Percentiles rank a stretch among this genome's conserved stretches.
These are phyloP conservation scores for Oryza longistaminata DNA, from an alignment of 176 grass and related monocot genomes.

Conservation along the genomic window DNA sequence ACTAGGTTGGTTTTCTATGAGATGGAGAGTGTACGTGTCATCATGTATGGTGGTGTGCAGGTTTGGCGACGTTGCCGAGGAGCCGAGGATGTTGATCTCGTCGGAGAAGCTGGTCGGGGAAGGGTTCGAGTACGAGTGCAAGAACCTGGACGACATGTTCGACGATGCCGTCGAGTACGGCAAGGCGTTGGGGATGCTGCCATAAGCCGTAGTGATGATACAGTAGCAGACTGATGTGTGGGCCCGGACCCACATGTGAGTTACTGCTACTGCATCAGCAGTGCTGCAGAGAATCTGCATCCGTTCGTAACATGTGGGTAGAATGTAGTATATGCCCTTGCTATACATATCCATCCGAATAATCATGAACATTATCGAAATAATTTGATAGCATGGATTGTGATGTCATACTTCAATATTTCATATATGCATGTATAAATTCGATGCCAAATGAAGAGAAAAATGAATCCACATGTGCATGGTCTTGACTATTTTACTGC, in stretches of 20 bases:
- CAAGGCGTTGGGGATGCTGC: conserved; percentile 38
- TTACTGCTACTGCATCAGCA: no score
- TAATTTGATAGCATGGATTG: neutral
- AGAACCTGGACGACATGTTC: conserved; percentile 52
- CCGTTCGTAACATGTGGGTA: no score
- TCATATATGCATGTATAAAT: neutral
- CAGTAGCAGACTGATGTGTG: no score
- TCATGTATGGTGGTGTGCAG: conserved; percentile 19
- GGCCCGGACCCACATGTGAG: no score
- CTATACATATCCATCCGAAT: neutral
- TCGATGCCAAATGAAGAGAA: neutral
- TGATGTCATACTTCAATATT: neutral
- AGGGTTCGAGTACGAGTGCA: conserved; percentile 62
- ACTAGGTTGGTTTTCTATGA: no score
- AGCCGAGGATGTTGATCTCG: conserved; percentile 42
- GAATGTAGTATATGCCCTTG: neutral
- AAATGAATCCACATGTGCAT: neutral
- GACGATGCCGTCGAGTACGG: conserved; percentile 47
- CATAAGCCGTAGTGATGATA: neutral
- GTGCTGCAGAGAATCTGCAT: no score
- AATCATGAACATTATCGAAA: neutral
- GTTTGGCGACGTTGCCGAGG: conserved; percentile 39
- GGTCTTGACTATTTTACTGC: no score
- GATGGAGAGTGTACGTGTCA: no score
- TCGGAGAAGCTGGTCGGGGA: conserved; percentile 54